Percentiles rank a stretch among this genome's conserved stretches.
Conservation (phyloP, 2,329 filamentous ascomycete genomes). For the Orbilia oligospora region DNA sequence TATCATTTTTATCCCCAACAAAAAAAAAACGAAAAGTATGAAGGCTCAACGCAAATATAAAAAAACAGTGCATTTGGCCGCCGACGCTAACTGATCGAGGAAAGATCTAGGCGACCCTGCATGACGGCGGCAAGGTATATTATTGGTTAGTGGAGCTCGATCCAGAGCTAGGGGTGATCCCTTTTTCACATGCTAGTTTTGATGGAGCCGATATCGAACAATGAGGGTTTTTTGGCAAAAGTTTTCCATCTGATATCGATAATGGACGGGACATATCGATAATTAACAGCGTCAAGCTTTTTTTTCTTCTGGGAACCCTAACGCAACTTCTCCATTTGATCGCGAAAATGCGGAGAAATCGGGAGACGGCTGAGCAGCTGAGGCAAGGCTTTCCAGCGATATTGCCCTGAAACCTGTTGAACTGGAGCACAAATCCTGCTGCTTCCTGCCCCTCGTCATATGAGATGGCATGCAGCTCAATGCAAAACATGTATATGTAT, state of each 20-base stretch:
- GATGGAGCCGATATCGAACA: constrained; percentile 19
- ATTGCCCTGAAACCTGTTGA: not conserved
- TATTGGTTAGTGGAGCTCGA: constrained; percentile 31
- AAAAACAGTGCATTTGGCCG: constrained; percentile 27
- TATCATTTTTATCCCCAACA: constrained; percentile 47
- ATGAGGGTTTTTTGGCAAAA: constrained; percentile 28
- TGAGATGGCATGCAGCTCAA: constrained; percentile 30
- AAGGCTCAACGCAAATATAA: constrained; percentile 42
- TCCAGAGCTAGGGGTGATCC: constrained; percentile 27
- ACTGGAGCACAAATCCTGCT: not conserved
- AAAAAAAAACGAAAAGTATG: constrained; percentile 35
- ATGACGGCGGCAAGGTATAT: constrained; percentile 44
- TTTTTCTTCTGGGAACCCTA: constrained; percentile 9
- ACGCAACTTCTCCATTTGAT: constrained; percentile 36
- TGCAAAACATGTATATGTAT: constrained; percentile 36
- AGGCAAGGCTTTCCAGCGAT: constrained; percentile 7
- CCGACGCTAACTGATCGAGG: constrained; percentile 48
- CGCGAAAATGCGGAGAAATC: constrained; percentile 42
- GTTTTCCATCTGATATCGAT: constrained; percentile 48
- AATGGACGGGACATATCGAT: constrained; percentile 30
- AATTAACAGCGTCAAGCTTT: constrained; percentile 12
- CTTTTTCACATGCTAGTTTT: constrained; percentile 48
- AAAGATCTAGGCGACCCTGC: constrained; percentile 58
- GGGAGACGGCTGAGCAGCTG: constrained; percentile 18
- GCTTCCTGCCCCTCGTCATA: constrained; percentile 7